Conservation (phyloP, 495 filamentous ascomycete genomes). For the Lindgomyces ingoldianus region DNA sequence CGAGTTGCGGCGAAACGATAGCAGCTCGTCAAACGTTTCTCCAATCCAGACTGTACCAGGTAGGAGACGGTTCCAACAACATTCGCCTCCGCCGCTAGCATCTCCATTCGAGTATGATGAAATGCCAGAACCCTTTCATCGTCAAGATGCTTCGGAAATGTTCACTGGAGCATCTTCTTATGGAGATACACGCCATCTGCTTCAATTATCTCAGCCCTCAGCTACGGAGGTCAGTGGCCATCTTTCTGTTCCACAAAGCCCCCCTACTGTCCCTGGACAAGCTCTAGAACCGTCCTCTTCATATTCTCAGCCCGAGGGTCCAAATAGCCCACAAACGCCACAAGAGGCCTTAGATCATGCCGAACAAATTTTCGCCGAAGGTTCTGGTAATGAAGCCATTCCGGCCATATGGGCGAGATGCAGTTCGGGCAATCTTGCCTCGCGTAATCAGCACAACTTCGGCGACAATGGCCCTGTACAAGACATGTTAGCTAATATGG, state of each 20-base stretch:
- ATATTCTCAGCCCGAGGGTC: slow-evolving; percentile 21
- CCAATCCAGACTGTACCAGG: neutral
- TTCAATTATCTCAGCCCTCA: slow-evolving; percentile 26
- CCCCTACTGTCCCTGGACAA: neutral
- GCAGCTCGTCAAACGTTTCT: neutral
- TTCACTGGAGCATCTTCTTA: slow-evolving; percentile 38
- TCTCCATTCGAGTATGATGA: slow-evolving; percentile 26
- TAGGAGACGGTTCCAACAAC: slow-evolving; percentile 19
- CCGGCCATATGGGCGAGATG: slow-evolving; percentile 31
- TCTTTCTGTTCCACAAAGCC: neutral
- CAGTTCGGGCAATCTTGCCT: slow-evolving; percentile 22
- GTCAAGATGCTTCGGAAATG: slow-evolving; percentile 19
- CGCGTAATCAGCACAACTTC: neutral
- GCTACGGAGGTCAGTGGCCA: neutral
- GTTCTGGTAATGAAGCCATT: neutral
- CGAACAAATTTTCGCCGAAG: slow-evolving; percentile 22
- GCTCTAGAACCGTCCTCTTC: slow-evolving; percentile 26
- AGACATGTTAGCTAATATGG: neutral
- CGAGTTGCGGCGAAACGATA: neutral
- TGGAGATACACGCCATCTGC: slow-evolving; percentile 40
- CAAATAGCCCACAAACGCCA: slow-evolving; percentile 7
- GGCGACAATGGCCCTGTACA: neutral
- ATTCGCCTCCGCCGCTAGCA: slow-evolving; percentile 16
- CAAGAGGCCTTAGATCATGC: slow-evolving; percentile 29
- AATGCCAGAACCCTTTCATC: slow-evolving; percentile 1